Evolutionary conservation across 78 protist species (phyloP), one percentile per base, ranked within the genome.

Genomic region (Dictyostelium capitatum): DNA sequence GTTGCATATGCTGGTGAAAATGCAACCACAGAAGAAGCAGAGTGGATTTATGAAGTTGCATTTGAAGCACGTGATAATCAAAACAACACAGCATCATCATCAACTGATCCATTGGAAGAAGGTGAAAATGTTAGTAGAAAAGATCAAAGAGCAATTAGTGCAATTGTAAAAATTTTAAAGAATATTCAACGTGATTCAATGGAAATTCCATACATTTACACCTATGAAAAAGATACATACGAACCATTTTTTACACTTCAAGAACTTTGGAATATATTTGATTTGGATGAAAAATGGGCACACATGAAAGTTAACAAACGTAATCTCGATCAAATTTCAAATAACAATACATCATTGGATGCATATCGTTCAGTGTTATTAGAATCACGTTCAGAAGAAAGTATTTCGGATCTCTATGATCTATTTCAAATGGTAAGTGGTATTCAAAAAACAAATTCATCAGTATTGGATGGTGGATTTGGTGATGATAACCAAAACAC

Each of bases 251-350:
- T 74, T 10, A 89, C 62, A 10, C 67, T 73, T 5, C 80, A 51
- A 32, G 95, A 91, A n/a, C 82, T 91, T n/a, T 91, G 95, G 95
- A 70, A 47, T 6, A 91, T 91, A 6, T 80, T 57, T 54, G 95
- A 91, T 74, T 59, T 82, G 28, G 95, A 91, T 20, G 95, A 83
- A 51, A 91, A 91, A 54, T 91, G 95, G 95, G 37, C 41, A 11
- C 95, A 91, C 25, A 37, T 91, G 46, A 51, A 46, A 4, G 43
- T 43, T 1, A 64, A 56, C 6, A 80, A 91, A 62, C 51, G 47
- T 14, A 79, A 67, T 30, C 74, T 87, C 54, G 93, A 87, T 6
- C 23, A n/a, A 47, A 77, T 87, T 8, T n/a, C 50, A 20, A 23
- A 15, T 7, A 59, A 77, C 70, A 37, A 41, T 19, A n/a, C 30